These are phyloP conservation scores for Coemansia sp. DNA, from an alignment of 192 early-diverging fungal species.

Conservation along the genomic window DNA sequence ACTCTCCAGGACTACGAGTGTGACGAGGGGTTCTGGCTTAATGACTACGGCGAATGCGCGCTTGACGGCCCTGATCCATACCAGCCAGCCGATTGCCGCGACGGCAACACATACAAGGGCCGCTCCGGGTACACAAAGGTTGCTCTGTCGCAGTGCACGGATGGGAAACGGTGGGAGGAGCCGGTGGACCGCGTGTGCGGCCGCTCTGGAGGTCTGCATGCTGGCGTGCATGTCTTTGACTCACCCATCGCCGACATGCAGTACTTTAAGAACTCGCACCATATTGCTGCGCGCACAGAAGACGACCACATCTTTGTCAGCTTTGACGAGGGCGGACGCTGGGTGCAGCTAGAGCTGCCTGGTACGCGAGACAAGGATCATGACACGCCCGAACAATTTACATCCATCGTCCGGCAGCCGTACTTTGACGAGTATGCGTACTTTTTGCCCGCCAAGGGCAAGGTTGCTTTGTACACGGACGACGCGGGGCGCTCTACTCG, in stretches of 20 bases:
- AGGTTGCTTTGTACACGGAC: conserved; percentile 54
- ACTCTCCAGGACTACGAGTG: conserved; percentile 82
- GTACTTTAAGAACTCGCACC: conserved; percentile 63
- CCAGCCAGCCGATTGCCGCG: conserved; percentile 65
- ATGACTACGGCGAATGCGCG: conserved; percentile 62
- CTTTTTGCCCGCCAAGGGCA: conserved; percentile 53
- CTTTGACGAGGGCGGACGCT: conserved; percentile 60
- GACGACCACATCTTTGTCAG: conserved; percentile 54
- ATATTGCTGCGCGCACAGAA: conserved; percentile 53
- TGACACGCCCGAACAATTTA: conserved; percentile 18
- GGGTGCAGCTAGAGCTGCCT: conserved; percentile 45
- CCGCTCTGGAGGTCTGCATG: conserved; percentile 38
- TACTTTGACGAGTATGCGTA: conserved; percentile 59
- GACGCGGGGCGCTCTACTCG: conserved; percentile 60
- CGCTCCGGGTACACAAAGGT: conserved; percentile 81
- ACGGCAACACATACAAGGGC: conserved; percentile 61
- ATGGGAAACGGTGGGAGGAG: conserved; percentile 61
- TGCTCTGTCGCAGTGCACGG: conserved; percentile 67
- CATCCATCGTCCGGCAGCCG: conserved; percentile 59
- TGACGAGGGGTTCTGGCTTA: conserved; percentile 75
- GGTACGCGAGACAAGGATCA: background rate
- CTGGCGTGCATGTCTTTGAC: conserved; percentile 25
- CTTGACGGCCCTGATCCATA: conserved; percentile 69
- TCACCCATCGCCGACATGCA: conserved; percentile 55
- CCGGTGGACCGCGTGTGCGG: conserved; percentile 70